Evolutionary conservation across 306 rosid species (phyloP).

Genomic region (Begonia masoniana): DNA sequence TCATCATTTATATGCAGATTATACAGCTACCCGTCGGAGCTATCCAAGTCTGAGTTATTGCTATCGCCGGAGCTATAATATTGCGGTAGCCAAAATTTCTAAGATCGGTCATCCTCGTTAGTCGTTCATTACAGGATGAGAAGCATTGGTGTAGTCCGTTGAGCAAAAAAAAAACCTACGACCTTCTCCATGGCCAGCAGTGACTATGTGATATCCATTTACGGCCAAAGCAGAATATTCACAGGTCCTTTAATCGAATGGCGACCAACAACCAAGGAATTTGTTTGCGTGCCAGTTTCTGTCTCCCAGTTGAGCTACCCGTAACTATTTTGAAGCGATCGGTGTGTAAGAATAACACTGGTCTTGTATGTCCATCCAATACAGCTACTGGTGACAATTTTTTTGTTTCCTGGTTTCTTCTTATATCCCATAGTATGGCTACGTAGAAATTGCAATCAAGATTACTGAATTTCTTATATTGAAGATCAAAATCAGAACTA

Average conservation of each 20-base stretch:
- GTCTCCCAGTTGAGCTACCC: constrained; percentile 51
- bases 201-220: constrained; percentile 36
- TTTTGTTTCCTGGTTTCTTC: constrained; percentile 38
- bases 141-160: constrained; percentile 40
- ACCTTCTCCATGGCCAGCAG: constrained; percentile 18
- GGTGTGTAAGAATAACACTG: constrained; percentile 43
- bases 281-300: constrained; percentile 34
- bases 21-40: too few relatives aligned
- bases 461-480: background rate
- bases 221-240: constrained; percentile 52
- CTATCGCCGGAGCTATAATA: constrained; percentile 18
- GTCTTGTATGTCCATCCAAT: constrained; percentile 53
- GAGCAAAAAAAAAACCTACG: constrained; percentile 15
- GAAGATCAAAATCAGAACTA: background rate
- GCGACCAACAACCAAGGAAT: constrained; percentile 26
- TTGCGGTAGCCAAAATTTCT: constrained; percentile 52
- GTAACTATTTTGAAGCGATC: constrained; percentile 67
- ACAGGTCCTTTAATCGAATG: background rate
- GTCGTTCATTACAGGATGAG: constrained; percentile 12
- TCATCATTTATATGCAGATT: too few relatives aligned
- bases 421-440: constrained; percentile 74
- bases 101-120: constrained; percentile 18
- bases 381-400: constrained; percentile 39
- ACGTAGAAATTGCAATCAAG: constrained; percentile 26
- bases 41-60: background rate